Evolutionary conservation across 164 flowering plant species (phyloP).

Genomic region (Saururus chinensis): DNA sequence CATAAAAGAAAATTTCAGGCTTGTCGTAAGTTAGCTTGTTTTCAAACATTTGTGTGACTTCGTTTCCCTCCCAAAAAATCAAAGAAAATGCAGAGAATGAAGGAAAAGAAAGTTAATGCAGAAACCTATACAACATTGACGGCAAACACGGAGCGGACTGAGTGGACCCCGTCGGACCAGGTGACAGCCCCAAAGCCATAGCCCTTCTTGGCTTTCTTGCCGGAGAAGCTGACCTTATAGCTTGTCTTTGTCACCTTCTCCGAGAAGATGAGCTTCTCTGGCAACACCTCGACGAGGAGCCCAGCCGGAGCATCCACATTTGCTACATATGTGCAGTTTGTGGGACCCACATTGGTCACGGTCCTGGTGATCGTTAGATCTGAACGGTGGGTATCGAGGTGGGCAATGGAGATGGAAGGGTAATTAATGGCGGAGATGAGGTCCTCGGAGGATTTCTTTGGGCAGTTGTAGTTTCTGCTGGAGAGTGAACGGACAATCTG

Average conservation of each 20-base stretch:
- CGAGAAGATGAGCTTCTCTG: slow-evolving; percentile 33
- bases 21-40: no score
- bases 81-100: neutral
- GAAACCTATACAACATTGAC: slow-evolving; percentile 38
- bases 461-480: slow-evolving; percentile 44
- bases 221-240: slow-evolving; percentile 36
- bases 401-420: slow-evolving; percentile 64
- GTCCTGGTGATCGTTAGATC: slow-evolving; percentile 27
- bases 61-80: neutral
- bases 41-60: neutral
- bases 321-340: slow-evolving; percentile 38
- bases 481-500: slow-evolving; percentile 37
- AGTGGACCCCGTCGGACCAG: slow-evolving; percentile 54
- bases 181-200: slow-evolving; percentile 55
- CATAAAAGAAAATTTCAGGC: no score
- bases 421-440: slow-evolving; percentile 63
- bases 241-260: slow-evolving; percentile 18
- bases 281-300: slow-evolving; percentile 37
- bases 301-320: slow-evolving; percentile 31
- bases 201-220: slow-evolving; percentile 33
- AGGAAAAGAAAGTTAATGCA: neutral
- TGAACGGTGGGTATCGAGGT: slow-evolving; percentile 16
- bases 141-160: slow-evolving; percentile 46
- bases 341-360: slow-evolving; percentile 51
- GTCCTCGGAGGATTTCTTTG: slow-evolving; percentile 24